Base-by-base conservation (phyloP, 345 rosid species). In the Hirschfeldia incana region DNA sequence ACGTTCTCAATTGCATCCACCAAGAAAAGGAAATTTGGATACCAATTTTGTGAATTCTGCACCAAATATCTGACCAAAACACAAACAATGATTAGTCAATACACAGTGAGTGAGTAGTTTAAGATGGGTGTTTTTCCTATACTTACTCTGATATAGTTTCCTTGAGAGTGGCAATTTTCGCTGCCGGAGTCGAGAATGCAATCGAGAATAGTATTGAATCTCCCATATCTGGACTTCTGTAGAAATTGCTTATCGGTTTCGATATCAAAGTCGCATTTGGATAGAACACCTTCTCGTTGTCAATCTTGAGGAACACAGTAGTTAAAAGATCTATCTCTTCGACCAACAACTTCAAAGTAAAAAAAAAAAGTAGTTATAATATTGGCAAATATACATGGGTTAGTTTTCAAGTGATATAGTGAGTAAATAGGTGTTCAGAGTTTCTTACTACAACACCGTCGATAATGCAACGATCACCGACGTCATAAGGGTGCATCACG, bases 401-500 rank as follows among this genome's bases (percentile, higher is more conserved):
- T 37, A 37, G 37, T 37, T 37, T 37, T 8, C 8, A 8, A 37
- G 8, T 37, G 12, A 37, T 8, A 7, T 67, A 68, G 36, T 68
- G 33, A 57, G 16, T 2, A 8, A 67, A 26, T 2, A 55, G 21
- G 27, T 13, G 17, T 29, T 29, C 0, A 39, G 17, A 46, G 65
- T 67, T 11, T 1, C 51, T 49, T 30, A 92, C 98, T 84, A 82
- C 81, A 60, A 82, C 83, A 4, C 94, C 97, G 77, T 94, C 98
- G 51, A 94, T 57, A 36, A 92, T 89, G 63, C 97, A 92, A 63
- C 91, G 97, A 68, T 94, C 98, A 28, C 98, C 97, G 2, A 94
- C 98, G 59, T 94, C 98, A 78, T 89, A 94, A 26, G 98, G 97
- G 76, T 94, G 98, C 97, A 92, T 89, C 72, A 92, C 87, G 67